Conservation (phyloP, 768 basidiomycete genomes). For the Boletus sensibilis region DNA sequence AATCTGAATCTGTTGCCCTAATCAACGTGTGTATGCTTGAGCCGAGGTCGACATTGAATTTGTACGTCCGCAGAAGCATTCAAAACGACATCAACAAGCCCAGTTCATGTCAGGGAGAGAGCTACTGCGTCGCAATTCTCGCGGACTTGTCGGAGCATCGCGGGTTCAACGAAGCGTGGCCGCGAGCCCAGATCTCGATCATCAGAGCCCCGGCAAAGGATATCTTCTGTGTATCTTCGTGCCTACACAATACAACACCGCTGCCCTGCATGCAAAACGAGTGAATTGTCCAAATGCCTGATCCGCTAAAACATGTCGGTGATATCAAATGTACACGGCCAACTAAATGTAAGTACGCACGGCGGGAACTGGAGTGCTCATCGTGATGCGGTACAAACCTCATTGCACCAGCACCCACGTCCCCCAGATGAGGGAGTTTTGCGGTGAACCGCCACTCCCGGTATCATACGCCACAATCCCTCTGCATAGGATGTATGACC, state of each 20-base stretch:
- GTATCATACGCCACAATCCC: neutral
- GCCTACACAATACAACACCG: neutral
- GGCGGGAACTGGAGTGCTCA: constrained; percentile 1
- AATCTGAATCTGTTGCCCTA: neutral
- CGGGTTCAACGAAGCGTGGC: neutral
- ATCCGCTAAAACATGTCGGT: constrained; percentile 18
- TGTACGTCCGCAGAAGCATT: constrained; percentile 2
- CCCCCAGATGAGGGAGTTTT: neutral
- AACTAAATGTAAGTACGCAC: constrained; percentile 8
- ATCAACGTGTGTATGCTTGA: neutral
- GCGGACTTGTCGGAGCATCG: constrained; percentile 16
- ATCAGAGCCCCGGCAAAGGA: neutral
- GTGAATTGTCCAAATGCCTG: constrained; percentile 13
- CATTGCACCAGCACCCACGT: constrained; percentile 6
- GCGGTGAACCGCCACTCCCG: neutral
- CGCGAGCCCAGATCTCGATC: neutral
- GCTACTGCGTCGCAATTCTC: neutral
- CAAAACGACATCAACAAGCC: neutral
- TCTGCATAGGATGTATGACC: neutral
- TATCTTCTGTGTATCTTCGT: no score
- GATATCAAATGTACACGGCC: constrained; percentile 18
- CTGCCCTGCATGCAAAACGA: constrained; percentile 9
- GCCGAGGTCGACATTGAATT: neutral
- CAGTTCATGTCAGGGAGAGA: no score
- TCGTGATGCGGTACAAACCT: constrained; percentile 1